These are phyloP conservation scores for Penicillium subrubescens DNA, from an alignment of 495 filamentous ascomycete genomes.

Conservation along the genomic window DNA sequence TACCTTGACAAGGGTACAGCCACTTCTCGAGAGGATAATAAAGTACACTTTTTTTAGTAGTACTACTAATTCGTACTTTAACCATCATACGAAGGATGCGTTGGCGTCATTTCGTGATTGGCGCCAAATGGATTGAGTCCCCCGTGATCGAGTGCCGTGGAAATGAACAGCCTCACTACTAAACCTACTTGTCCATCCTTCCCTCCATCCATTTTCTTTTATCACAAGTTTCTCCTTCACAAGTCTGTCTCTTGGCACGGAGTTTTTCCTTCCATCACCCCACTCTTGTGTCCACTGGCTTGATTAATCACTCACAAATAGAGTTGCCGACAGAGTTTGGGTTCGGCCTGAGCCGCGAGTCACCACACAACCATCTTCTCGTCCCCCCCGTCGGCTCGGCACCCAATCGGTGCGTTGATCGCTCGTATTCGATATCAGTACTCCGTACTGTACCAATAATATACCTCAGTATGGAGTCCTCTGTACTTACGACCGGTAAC, in stretches of 20 bases:
- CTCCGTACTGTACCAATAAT: background rate
- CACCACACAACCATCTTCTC: background rate
- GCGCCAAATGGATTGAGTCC: background rate
- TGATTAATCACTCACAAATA: constrained; percentile 1
- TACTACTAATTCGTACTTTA: background rate
- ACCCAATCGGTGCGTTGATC: constrained; percentile 26
- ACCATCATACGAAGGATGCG: background rate
- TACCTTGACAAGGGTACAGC: background rate
- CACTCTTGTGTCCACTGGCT: background rate
- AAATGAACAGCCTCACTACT: background rate
- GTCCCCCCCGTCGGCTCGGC: constrained; percentile 11
- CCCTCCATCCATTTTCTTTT: background rate
- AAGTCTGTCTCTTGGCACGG: too few relatives aligned
- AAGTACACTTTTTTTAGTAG: too few relatives aligned
- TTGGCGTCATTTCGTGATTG: background rate
- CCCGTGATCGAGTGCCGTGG: background rate
- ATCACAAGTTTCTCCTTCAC: too few relatives aligned
- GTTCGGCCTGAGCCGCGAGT: constrained; percentile 29
- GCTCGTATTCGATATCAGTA: constrained; percentile 22
- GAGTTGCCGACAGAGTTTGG: constrained; percentile 22
- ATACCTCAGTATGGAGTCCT: background rate
- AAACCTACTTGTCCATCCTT: background rate
- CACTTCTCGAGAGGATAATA: background rate
- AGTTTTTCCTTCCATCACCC: background rate
- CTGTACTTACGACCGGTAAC: background rate